Base-by-base conservation (phyloP, 805 yeast species). In the Candida piceae region DNA sequence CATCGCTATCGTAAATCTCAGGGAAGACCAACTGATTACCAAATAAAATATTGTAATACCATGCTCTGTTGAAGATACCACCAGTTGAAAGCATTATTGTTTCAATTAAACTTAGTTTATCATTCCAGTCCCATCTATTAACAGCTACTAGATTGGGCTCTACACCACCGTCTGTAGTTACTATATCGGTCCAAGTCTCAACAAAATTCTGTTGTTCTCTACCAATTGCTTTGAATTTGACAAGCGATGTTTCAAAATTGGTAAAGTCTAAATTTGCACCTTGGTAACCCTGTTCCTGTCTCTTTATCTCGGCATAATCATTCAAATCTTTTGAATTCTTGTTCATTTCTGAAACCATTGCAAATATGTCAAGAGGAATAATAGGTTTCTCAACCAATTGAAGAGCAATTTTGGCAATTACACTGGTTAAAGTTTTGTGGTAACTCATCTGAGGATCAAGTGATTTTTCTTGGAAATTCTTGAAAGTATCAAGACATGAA, bases 121-220 rank as follows among this genome's bases (percentile, higher is more conserved):
- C 70, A 58, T 89, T 89, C 85, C 93, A 84, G 39, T 76, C 76
- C 81, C 85, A 76, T 50, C 97, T 68, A 44, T 75, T 78, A 31
- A 80, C 77, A 0, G 89, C 72, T 27, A 85, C 62, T 38, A 82
- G 55, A 2, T 87, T 75, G 1, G 95, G 88, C 54, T 89, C 95
- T 4, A 77, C 51, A 2, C 83, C 89, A 4, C 71, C 64, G 33
- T 69, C 72, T 22, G 69, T 67, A 11, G 59, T 57, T 3, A 74
- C 73, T 16, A 75, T 61, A 22, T 72, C 72, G 16, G 60, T 55
- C 96, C 96, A 89, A 7, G 80, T 75, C 16, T 62, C 60, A 3
- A 60, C 55, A 79, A 88, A 83, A 3, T 68, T 63, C 11, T 66
- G 69, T 52, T 77, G 74, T 20, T 69, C 70, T 4, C 60, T 55